Evolutionary conservation across 2,329 filamentous ascomycete genomes (phyloP).

Genomic region (Lasiodiplodia hormozganensis): DNA sequence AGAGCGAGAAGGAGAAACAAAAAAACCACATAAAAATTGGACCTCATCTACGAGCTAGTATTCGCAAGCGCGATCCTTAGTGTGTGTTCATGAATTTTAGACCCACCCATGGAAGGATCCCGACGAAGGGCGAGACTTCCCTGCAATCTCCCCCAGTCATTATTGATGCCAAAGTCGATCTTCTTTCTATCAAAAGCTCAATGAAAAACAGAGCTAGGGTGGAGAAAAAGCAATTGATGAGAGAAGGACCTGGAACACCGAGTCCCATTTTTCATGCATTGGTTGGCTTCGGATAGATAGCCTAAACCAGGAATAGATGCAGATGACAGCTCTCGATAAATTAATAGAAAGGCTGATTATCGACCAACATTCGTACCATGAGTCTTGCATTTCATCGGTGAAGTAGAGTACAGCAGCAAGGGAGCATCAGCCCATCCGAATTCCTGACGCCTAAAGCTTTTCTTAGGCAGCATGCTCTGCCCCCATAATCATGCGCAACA

Average conservation of each 20-base stretch:
- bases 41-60: not conserved
- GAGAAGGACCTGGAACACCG: not conserved
- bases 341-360: constrained; percentile 15
- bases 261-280: constrained; percentile 1
- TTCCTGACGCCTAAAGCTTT: constrained; percentile 24
- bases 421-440: constrained; percentile 19
- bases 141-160: constrained; percentile 14
- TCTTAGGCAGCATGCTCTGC: constrained; percentile 19
- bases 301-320: not conserved
- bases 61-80: constrained; percentile 23
- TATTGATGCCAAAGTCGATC: not conserved
- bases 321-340: constrained; percentile 1
- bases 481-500: constrained; percentile 2
- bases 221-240: not conserved
- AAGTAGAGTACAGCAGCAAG: constrained; percentile 26
- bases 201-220: not conserved
- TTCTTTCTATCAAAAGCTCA: not conserved
- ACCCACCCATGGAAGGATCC: constrained; percentile 13
- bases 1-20: not conserved
- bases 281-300: constrained; percentile 6
- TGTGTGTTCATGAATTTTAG: constrained; percentile 3
- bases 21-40: constrained; percentile 1
- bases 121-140: not conserved
- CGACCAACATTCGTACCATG: constrained; percentile 13
- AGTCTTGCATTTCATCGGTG: constrained; percentile 23